Evolutionary conservation across 495 filamentous ascomycete genomes (phyloP).

Genomic region (Neurospora sp.): DNA sequence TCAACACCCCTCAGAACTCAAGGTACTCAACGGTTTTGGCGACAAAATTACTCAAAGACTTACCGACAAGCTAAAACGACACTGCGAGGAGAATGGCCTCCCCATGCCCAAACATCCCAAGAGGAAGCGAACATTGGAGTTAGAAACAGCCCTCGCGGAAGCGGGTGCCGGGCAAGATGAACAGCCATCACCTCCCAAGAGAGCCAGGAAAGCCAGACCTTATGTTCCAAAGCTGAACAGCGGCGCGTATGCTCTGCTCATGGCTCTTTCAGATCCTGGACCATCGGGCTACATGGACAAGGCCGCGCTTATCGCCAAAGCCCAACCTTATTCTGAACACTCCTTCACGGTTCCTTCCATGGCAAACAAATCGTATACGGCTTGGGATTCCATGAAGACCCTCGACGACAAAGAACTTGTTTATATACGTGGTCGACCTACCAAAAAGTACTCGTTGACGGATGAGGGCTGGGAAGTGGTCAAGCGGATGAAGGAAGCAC

Average conservation of each 20-base stretch:
- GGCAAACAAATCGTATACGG: conserved; percentile 63
- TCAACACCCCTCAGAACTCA: conserved; percentile 63
- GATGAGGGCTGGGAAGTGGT: conserved; percentile 77
- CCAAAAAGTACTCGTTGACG: conserved; percentile 59
- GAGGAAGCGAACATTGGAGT: conserved; percentile 16
- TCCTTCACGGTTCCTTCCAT: conserved; percentile 64
- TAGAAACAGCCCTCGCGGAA: conserved; percentile 10
- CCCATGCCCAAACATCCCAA: conserved; percentile 56
- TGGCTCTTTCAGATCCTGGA: conserved; percentile 54
- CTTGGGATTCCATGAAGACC: conserved; percentile 81
- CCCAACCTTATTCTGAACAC: conserved; percentile 63
- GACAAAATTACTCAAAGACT: conserved; percentile 59
- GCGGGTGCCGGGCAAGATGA: conserved; percentile 19
- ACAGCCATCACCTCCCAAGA: conserved; percentile 49
- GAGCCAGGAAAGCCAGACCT: conserved; percentile 49
- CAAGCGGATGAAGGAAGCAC: conserved; percentile 49
- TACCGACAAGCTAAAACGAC: conserved; percentile 53
- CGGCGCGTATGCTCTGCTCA: conserved; percentile 63
- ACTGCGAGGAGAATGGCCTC: conserved; percentile 60
- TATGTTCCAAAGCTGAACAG: conserved; percentile 67
- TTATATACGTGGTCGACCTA: conserved; percentile 57
- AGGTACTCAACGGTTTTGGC: conserved; percentile 64
- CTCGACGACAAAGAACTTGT: conserved; percentile 67
- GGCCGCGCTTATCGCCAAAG: conserved; percentile 54
- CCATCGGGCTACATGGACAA: conserved; percentile 51